Evolutionary conservation across 2,329 filamentous ascomycete species (phyloP), one percentile per base, ranked within the genome.

Genomic region (Madurella fahalii): DNA sequence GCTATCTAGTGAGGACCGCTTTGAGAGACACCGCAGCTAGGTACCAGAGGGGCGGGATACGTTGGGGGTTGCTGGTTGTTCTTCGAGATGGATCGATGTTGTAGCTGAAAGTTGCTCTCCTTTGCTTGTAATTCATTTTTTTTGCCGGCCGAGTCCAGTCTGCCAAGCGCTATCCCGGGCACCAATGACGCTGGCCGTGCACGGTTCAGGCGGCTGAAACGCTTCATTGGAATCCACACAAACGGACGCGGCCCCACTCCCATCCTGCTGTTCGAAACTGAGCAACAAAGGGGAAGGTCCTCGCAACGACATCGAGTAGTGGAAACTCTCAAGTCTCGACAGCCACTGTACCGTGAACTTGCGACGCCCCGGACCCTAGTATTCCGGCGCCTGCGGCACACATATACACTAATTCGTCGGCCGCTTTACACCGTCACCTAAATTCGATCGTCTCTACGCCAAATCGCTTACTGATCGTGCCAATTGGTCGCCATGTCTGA

Each of bases 401-500:
- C 12, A 47, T 25, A 25, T 46, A 16, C 43, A 32, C 18, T 34
- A 30, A 30, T 46, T 32, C n/a, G 8, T 30, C 34, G n/a, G 39
- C 12, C 17, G 41, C 20, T 30, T 17, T 34, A 40, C 11, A 32
- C 32, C 20, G 32, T 25, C 20, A 15, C 45, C 17, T n/a, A 34
- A 11, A 16, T 37, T 16, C 30, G 16, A 9, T 17, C 18, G 40
- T 45, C 12, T 45, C 32, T 20, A 30, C 40, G 18, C 32, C 40
- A 40, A 31, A 34, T 16, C 16, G 17, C 48, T n/a, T 37, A 4
- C 34, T 42, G 20, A 5, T 31, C 41, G 40, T 48, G 34, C 9
- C 32, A 50, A 41, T 40, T 31, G 15, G 13, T 45, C 67, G 65
- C 54, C 62, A 86, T 86, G 82, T 83, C 82, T 13, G 82, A 85